phyloP scores from a whole-genome alignment of 345 rosid genomes.

The Moricandia moricandioides region DNA sequence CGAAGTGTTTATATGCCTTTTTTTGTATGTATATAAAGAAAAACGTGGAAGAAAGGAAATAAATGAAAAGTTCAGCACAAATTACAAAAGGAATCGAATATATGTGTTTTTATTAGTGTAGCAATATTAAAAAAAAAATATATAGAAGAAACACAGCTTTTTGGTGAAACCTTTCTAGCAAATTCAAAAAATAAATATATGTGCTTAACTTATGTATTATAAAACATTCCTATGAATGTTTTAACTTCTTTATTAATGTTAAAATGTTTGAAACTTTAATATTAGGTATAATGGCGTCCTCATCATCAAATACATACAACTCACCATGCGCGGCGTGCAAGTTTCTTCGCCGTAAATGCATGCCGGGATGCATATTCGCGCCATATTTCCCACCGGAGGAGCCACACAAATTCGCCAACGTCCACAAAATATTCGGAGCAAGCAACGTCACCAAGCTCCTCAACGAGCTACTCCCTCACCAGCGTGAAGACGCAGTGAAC shows the following conservation, averaged over 20 bases:
- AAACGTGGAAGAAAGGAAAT: conserved; percentile 8
- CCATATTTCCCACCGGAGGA: conserved; percentile 97
- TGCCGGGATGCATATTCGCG: conserved; percentile 92
- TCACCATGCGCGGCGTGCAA: conserved; percentile 99
- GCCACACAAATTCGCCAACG: conserved; percentile 89
- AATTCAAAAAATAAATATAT: neutral
- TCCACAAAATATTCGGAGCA: conserved; percentile 96
- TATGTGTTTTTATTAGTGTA: neutral
- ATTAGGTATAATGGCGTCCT: conserved; percentile 39
- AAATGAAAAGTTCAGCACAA: neutral
- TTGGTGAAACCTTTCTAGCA: conserved; percentile 10
- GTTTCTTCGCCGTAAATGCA: conserved; percentile 83
- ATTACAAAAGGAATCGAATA: neutral
- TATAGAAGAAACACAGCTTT: neutral
- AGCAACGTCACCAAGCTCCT: conserved; percentile 92
- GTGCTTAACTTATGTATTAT: neutral
- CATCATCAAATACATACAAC: conserved; percentile 82
- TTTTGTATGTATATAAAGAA: neutral
- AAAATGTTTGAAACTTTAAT: conserved; percentile 1
- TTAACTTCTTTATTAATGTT: conserved; percentile 1
- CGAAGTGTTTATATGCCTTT: neutral
- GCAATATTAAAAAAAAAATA: neutral
- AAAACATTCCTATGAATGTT: neutral
- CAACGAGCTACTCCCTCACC: conserved; percentile 84
- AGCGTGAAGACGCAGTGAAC: conserved; percentile 90